Evolutionary conservation across 2,329 filamentous ascomycete species (phyloP).

Genomic region (Diplodia mutila): DNA sequence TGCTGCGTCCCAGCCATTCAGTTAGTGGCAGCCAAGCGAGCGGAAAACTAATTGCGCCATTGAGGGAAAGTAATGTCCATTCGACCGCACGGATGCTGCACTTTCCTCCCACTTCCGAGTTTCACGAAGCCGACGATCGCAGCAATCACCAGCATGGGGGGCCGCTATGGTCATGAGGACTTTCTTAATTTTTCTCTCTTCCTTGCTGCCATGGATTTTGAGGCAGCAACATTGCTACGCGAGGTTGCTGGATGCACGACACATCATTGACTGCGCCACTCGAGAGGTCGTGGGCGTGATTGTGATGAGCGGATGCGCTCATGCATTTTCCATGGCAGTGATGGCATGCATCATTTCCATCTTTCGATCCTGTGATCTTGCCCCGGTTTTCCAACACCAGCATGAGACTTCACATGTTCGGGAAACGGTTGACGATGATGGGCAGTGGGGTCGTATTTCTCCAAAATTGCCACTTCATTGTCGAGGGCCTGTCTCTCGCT

Average conservation of each 20-base stretch:
- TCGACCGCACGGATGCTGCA: not conserved
- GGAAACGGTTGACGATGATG: not conserved
- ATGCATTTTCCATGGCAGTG: not conserved
- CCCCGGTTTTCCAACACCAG: constrained; percentile 5
- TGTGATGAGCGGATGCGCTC: constrained; percentile 2
- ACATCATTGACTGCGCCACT: not conserved
- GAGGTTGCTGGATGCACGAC: not conserved
- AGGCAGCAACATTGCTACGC: constrained; percentile 7
- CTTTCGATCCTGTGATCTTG: not conserved
- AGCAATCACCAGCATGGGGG: not conserved
- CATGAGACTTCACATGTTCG: not conserved
- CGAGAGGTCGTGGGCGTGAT: not conserved
- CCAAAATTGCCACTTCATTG: not conserved
- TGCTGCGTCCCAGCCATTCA: not conserved
- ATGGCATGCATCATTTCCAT: not conserved
- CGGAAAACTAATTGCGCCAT: constrained; percentile 3
- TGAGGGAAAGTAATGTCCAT: not conserved
- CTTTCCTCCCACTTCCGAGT: constrained; percentile 1
- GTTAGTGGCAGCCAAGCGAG: not conserved
- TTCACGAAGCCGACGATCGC: not conserved
- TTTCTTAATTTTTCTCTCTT: not conserved
- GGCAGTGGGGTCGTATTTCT: not conserved
- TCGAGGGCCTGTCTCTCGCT: not conserved
- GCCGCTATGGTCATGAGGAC: not conserved
- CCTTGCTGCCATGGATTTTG: not conserved